phyloP scores from a whole-genome alignment of 306 rosid species.

The Prunus dulcis region DNA sequence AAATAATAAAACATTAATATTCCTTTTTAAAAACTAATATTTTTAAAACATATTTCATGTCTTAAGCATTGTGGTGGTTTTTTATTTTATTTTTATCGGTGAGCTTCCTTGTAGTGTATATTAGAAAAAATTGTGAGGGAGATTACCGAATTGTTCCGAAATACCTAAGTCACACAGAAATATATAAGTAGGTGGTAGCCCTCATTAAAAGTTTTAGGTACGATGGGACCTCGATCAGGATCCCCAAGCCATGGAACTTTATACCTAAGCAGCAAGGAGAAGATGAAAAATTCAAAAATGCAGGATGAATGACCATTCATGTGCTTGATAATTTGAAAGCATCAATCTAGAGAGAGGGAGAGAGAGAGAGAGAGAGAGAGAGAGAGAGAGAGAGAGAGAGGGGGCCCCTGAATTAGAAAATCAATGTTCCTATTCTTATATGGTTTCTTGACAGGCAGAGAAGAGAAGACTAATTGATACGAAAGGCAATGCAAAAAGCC shows the following conservation, averaged over 20 bases:
- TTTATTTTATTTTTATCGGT: too few relatives aligned
- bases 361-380: not conserved
- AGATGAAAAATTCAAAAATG: not conserved
- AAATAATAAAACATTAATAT: too few relatives aligned
- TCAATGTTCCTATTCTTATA: not conserved
- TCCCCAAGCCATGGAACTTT: not conserved
- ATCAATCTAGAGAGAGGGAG: slow-evolving; percentile 16
- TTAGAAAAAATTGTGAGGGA: not conserved
- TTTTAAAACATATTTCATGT: too few relatives aligned
- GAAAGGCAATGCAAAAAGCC: not conserved
- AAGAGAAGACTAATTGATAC: not conserved
- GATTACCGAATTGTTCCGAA: too few relatives aligned
- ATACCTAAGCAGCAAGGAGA: not conserved
- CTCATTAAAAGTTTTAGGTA: not conserved
- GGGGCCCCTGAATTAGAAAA: not conserved
- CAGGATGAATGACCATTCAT: slow-evolving; percentile 43
- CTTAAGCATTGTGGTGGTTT: too few relatives aligned
- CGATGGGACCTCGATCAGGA: not conserved
- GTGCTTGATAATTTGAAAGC: slow-evolving; percentile 38
- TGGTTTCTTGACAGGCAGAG: not conserved
- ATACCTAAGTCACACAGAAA: not conserved
- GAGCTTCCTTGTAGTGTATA: not conserved
- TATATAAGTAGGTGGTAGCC: not conserved
- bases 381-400: too few relatives aligned
- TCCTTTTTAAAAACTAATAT: too few relatives aligned